phyloP scores from a whole-genome alignment of 2,329 filamentous ascomycete genomes.

The Aureobasidium mangrovei region DNA sequence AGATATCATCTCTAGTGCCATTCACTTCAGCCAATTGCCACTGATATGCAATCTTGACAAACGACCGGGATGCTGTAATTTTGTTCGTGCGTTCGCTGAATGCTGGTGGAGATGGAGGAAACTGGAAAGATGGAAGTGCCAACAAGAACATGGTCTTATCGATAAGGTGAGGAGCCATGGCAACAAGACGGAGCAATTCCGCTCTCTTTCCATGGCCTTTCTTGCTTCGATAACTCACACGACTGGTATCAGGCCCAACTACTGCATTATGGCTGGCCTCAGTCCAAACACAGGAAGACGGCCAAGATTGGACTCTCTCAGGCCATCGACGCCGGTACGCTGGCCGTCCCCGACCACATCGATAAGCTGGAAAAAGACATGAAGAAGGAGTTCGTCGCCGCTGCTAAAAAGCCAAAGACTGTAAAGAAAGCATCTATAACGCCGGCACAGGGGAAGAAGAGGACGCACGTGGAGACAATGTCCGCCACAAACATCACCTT shows the following conservation, averaged over 20 bases:
- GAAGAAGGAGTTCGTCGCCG: constrained; percentile 49
- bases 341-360: constrained; percentile 44
- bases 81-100: no score
- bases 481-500: constrained; percentile 21
- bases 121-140: no score
- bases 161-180: no score
- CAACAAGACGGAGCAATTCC: no score
- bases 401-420: constrained; percentile 41
- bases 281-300: constrained; percentile 49
- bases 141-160: no score
- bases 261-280: constrained; percentile 51
- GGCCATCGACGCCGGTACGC: constrained; percentile 40
- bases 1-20: no score
- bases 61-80: no score
- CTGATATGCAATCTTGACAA: no score
- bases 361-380: constrained; percentile 44
- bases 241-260: constrained; percentile 57
- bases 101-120: no score
- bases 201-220: no score
- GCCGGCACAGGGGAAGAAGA: constrained; percentile 17
- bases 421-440: neutral
- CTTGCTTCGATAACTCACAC: constrained; percentile 13
- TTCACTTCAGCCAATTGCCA: no score
- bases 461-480: constrained; percentile 19
- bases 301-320: constrained; percentile 52